Evolutionary conservation across 2,329 filamentous ascomycete genomes (phyloP).

Genomic region (Penicillium sp.): DNA sequence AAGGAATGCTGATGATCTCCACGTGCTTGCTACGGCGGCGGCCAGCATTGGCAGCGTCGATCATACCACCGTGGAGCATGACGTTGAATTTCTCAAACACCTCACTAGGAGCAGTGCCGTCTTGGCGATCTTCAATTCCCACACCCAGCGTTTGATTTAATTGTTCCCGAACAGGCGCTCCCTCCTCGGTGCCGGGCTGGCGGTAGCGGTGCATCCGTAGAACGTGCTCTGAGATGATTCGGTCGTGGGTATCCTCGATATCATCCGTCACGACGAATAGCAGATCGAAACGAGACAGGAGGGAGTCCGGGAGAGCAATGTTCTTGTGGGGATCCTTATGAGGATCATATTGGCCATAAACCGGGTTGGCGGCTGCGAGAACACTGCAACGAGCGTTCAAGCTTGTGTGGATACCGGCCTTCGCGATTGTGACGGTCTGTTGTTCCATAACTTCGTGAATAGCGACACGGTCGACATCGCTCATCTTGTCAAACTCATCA

Average conservation of each 20-base stretch:
- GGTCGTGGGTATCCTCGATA: conserved; percentile 88
- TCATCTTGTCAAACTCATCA: conserved; percentile 99
- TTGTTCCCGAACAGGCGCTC: conserved; percentile 88
- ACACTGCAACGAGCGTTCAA: conserved; percentile 96
- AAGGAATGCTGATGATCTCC: conserved; percentile 90
- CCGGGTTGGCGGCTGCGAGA: conserved; percentile 91
- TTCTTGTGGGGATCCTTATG: conserved; percentile 99
- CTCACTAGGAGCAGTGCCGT: conserved; percentile 70
- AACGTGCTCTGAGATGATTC: conserved; percentile 92
- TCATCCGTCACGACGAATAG: conserved; percentile 97
- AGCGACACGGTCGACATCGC: conserved; percentile 91
- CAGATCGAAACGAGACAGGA: conserved; percentile 96
- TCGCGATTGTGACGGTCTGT: conserved; percentile 97
- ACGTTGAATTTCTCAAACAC: conserved; percentile 95
- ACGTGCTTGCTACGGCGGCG: conserved; percentile 71
- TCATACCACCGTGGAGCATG: conserved; percentile 92
- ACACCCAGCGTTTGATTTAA: conserved; percentile 79
- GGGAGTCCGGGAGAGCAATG: conserved; percentile 92
- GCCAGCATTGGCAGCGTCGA: conserved; percentile 57
- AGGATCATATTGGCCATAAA: conserved; percentile 96
- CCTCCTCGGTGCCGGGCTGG: conserved; percentile 87
- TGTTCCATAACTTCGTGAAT: conserved; percentile 99
- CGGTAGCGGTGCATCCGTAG: conserved; percentile 96
- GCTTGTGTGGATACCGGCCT: conserved; percentile 96
- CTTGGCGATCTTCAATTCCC: conserved; percentile 71